phyloP scores from a whole-genome alignment of 2,329 filamentous ascomycete species.

The Fusarium sp. region DNA sequence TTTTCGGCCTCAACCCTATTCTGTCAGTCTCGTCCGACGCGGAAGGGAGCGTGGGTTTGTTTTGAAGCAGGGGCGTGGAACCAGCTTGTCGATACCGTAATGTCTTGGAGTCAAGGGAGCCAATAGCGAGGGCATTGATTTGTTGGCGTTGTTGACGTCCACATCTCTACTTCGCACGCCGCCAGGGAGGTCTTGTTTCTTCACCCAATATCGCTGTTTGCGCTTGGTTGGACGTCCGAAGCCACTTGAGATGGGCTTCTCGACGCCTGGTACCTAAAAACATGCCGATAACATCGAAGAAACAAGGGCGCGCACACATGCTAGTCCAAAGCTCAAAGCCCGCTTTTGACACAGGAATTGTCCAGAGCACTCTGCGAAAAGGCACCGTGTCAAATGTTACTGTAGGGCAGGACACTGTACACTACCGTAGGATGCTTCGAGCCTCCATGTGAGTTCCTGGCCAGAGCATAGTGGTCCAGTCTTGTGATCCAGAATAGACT shows the following conservation, averaged over 20 bases:
- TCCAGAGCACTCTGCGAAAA: conserved; percentile 7
- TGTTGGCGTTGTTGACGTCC: conserved; percentile 38
- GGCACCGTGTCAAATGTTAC: conserved; percentile 14
- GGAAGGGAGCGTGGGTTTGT: conserved; percentile 38
- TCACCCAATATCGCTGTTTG: conserved; percentile 13
- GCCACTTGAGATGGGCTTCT: conserved; percentile 22
- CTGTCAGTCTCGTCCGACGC: conserved; percentile 45
- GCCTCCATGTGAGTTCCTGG: conserved; percentile 27
- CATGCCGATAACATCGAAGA: conserved; percentile 32
- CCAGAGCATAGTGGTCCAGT: conserved; percentile 33
- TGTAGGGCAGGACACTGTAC: conserved; percentile 28
- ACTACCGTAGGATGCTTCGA: conserved; percentile 18
- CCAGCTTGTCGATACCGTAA: conserved; percentile 28
- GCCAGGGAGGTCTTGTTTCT: conserved; percentile 31
- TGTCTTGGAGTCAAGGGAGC: conserved; percentile 37
- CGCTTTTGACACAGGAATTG: conserved; percentile 13
- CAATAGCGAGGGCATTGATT: conserved; percentile 25
- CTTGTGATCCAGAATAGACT: conserved; percentile 23
- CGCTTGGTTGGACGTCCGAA: conserved; percentile 37
- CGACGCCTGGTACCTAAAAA: conserved; percentile 25
- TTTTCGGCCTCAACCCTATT: conserved; percentile 41
- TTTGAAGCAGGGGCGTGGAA: conserved; percentile 40
- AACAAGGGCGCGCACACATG: conserved; percentile 20
- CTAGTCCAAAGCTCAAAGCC: conserved; percentile 29
- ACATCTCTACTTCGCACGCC: conserved; percentile 26